phyloP scores from a whole-genome alignment of 176 grass and related monocot species.

The Triticum dicoccoides region DNA sequence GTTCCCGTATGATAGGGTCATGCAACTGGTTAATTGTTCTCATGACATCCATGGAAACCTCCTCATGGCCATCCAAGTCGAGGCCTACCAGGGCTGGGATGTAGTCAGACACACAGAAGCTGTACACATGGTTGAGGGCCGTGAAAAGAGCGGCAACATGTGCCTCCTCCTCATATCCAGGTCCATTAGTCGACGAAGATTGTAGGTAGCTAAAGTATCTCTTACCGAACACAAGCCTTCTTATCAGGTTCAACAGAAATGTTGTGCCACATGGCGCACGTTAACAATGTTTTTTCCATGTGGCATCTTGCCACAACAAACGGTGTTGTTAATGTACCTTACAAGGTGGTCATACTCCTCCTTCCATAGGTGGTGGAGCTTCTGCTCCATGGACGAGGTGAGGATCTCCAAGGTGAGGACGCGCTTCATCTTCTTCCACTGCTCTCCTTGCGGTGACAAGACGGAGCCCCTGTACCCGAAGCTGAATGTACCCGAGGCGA shows the following conservation, averaged over 20 bases:
- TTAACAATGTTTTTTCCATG: neutral
- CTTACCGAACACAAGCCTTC: constrained; percentile 35
- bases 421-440: constrained; percentile 42
- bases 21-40: constrained; percentile 16
- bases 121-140: constrained; percentile 15
- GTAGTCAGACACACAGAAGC: constrained; percentile 48
- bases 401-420: constrained; percentile 20
- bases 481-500: neutral
- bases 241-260: constrained; percentile 45
- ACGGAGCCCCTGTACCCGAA: neutral
- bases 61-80: constrained; percentile 48
- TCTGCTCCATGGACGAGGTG: neutral
- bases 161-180: constrained; percentile 35
- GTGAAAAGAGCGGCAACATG: constrained; percentile 35
- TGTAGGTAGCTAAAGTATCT: constrained; percentile 22
- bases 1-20: neutral
- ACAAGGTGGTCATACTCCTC: constrained; percentile 32
- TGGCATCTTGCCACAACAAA: neutral
- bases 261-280: neutral
- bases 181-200: neutral
- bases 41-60: neutral
- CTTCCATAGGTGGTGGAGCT: neutral
- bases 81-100: constrained; percentile 26
- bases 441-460: neutral
- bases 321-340: neutral